Base-by-base conservation (phyloP, 2,329 filamentous ascomycete species). In the Aureobasidium sp. region DNA sequence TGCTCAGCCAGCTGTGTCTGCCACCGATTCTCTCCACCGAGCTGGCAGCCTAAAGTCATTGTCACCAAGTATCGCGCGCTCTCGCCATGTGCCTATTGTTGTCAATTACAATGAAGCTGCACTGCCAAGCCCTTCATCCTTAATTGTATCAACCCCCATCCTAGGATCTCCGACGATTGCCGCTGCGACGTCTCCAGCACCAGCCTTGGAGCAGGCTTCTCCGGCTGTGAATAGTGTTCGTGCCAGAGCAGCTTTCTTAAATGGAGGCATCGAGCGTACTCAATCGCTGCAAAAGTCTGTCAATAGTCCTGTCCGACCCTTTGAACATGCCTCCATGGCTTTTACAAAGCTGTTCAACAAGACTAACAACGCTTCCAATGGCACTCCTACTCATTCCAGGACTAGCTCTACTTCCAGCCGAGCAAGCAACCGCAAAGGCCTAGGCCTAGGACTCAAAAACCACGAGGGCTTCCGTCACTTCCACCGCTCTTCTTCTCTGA, bases 301-400 rank as follows among this genome's bases (percentile, higher is more conserved):
- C 50, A 72, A 71, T 60, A 68, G 67, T 64, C 70, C 72, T 33
- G 72, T 74, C 15, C 67, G 72, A 53, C 66, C 72, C 19, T 74
- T 74, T 63, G 72, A 74, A 59, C 72, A 72, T 62, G 72, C 72
- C 67, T 73, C 70, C 60, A 72, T 70, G 54, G 72, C 72, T 54
- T 73, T 74, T 66, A 72, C 71, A 8, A 69, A 69, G 61, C 67
- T 74, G 9, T 74, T 74, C 65, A 70, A 69, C 63, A 68, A 68
- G 52, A 67, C 69, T 45, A 66, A 69, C 22, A 39, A 49, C 22
- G 37, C 37, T 42, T 37, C 54, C 64, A 70, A 69, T 60, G 68
- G 67, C 42, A 67, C 68, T 40, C 64, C 68, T 12, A 39, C 22
- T 19, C 61, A 54, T 33, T 63, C 54, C 5, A 60, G 54, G 33